Base-by-base conservation (phyloP, 2,329 filamentous ascomycete genomes). In the Ascochyta koolunga region DNA sequence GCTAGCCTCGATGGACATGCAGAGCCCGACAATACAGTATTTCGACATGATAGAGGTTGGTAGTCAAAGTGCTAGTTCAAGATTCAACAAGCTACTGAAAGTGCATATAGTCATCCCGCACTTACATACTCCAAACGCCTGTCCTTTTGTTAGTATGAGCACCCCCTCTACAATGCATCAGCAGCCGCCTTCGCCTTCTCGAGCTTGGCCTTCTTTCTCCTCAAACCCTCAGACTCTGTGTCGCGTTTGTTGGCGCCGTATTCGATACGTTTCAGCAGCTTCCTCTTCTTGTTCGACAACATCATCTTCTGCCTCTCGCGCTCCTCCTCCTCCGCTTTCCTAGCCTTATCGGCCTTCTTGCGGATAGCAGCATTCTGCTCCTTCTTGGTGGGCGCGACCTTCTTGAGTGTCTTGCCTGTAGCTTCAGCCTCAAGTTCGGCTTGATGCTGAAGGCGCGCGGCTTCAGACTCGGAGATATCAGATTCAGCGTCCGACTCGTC, bases 271-370 rank as follows among this genome's bases (percentile, higher is more conserved):
- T 98, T 95, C 64, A 93, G 89, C 69, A 97, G 80, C 86, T 97
- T 97, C 69, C 95, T 84, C 87, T 98, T 99, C 85, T 96, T 95
- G 77, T 96, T 90, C 76, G 89, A 90, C 82, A 98, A 88, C 95
- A 99, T 99, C 80, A 96, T 95, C 86, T 96, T 97, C 74, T 91
- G 89, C 59, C 93, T 84, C 76, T 96, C 92, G 54, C 96, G 77
- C 68, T 98, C 93, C 76, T 98, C 95, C 4, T 89, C 87, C 71
- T 95, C 90, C 68, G 83, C 79, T 60, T 77, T 78, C 67, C 77
- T 73, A 67, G 85, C 83, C 72, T 82, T 83, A 56, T 86, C 84
- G 31, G 86, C 84, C 55, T 79, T 77, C 77, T 90, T 88, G 79
- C 88, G 89, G 80, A 66, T 89, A 63, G 82, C 84, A 15, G 86